Evolutionary conservation across 2,329 filamentous ascomycete species (phyloP).

Genomic region (Trichophyton equinum): DNA sequence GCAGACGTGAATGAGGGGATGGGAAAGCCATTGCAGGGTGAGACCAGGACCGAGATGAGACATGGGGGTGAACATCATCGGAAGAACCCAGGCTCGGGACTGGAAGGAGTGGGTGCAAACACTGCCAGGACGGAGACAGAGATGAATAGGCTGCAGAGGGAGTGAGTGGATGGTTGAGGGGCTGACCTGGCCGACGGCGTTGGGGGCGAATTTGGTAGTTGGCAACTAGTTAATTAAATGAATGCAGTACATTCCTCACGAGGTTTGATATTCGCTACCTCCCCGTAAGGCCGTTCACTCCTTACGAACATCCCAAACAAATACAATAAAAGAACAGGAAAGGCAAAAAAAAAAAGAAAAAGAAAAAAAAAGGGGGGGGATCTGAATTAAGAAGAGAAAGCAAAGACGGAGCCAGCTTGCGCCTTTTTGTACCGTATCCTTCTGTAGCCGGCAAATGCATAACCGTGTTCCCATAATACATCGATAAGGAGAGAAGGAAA

Average conservation of each 20-base stretch:
- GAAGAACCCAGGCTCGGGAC: slow-evolving; percentile 31
- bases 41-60: slow-evolving; percentile 36
- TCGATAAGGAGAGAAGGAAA: background rate
- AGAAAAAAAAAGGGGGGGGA: background rate
- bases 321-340: background rate
- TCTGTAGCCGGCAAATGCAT: slow-evolving; percentile 1
- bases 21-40: slow-evolving; percentile 40
- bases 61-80: slow-evolving; percentile 35
- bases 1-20: slow-evolving; percentile 42
- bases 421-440: background rate
- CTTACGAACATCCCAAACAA: background rate
- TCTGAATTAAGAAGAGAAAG: background rate
- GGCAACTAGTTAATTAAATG: background rate
- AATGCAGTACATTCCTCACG: background rate
- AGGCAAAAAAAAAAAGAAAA: background rate
- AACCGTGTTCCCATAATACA: background rate
- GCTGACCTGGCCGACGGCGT: too few relatives aligned
- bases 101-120: slow-evolving; percentile 34
- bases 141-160: background rate
- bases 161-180: background rate
- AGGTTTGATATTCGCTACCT: background rate
- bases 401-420: slow-evolving; percentile 1
- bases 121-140: background rate
- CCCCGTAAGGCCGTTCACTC: background rate
- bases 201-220: background rate